Evolutionary conservation across 2,329 filamentous ascomycete species (phyloP), one percentile per base, ranked within the genome.

Genomic region (Sphaerostilbella broomeana): DNA sequence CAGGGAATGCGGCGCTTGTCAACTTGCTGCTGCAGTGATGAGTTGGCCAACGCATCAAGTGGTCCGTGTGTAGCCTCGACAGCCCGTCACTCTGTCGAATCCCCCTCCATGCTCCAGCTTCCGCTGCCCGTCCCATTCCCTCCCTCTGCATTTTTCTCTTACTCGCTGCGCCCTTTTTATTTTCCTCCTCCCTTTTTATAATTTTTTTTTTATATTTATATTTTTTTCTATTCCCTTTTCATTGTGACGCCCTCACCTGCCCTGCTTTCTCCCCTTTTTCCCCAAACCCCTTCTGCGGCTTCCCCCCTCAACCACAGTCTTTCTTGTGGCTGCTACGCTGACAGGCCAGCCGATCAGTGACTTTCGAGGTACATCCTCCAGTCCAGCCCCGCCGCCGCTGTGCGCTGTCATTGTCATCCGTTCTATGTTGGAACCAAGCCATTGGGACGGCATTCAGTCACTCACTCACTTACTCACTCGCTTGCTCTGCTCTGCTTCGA

Each of bases 1-100:
- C 49, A 48, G 46, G 48, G 47, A 43, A 44, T 19, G 22, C 42
- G 52, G 53, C 52, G 51, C 54, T 55, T 58, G 56, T 52, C 52
- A 54, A 42, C 57, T n/a, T n/a, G n/a, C n/a, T n/a, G n/a, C n/a
- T 81, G 60, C 60, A 63, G 48, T 57, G 57, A 61, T 63, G 60
- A 60, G 60, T 57, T 63, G 60, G 59, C 60, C 59, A 63, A 62
- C 59, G 58, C 60, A 62, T 60, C 58, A 61, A 59, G 59, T 63
- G 61, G 59, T 57, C 59, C 61, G 57, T 62, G 59, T 61, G 58
- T 60, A 61, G 59, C 58, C 53, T 50, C 51, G 46, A 48, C 43
- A 51, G 37, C n/a, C 47, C 40, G 40, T 44, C 37, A 40, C 20
- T n/a, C n/a, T n/a, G n/a, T n/a, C 13, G 19, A n/a, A 11, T 34